Percentiles rank a stretch among this genome's conserved stretches.
These are phyloP conservation scores for Arctium lappa DNA, from an alignment of 129 eudicot species.

Conservation along the genomic window DNA sequence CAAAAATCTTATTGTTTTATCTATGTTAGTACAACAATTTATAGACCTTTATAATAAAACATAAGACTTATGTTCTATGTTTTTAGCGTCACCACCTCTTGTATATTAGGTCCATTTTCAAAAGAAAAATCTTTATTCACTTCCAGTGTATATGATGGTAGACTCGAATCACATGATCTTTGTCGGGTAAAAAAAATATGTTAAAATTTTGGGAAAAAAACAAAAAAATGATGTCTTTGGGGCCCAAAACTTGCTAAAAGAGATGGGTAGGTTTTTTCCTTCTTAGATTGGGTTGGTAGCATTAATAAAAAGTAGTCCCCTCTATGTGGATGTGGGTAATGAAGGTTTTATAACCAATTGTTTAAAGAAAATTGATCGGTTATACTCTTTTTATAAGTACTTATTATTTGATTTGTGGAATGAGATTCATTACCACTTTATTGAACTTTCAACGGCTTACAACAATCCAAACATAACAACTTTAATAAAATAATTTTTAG, in stretches of 20 bases:
- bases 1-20: background rate
- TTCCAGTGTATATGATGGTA: background rate
- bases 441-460: conserved; percentile 1
- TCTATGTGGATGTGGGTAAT: conserved; percentile 9
- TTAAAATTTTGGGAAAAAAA: background rate
- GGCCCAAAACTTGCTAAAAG: background rate
- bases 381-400: background rate
- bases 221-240: background rate
- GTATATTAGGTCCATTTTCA: background rate
- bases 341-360: conserved; percentile 8
- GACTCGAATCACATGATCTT: background rate
- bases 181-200: background rate
- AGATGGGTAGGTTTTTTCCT: background rate
- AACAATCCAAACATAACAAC: conserved; percentile 1
- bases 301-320: background rate
- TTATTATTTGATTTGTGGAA: conserved; percentile 4
- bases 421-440: conserved; percentile 9
- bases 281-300: background rate
- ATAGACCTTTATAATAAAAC: background rate
- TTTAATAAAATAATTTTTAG: background rate
- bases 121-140: no score
- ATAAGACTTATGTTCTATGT: no score
- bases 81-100: background rate
- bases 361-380: conserved; percentile 8
- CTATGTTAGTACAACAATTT: background rate